These are phyloP conservation scores for Herpetomonas samuelpessoai DNA, from an alignment of 208 protist species.

Conservation along the genomic window DNA sequence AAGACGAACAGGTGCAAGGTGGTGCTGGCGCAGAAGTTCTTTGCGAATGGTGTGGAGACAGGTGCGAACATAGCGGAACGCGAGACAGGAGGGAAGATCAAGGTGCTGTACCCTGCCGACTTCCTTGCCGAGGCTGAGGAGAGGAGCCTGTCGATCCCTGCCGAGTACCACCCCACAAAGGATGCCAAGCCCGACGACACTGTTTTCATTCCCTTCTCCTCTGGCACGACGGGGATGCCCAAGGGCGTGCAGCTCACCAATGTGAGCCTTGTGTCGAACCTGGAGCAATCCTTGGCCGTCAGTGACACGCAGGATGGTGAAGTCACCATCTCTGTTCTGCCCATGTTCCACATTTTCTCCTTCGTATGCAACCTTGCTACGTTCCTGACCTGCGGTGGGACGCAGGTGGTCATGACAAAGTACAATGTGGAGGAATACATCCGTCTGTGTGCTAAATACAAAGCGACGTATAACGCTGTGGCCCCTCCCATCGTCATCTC, in stretches of 20 bases:
- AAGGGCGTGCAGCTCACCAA: slow-evolving; percentile 61
- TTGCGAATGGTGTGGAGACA: slow-evolving; percentile 9
- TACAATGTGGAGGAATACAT: slow-evolving; percentile 38
- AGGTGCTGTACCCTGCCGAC: slow-evolving; percentile 23
- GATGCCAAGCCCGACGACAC: slow-evolving; percentile 11
- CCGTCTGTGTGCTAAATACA: slow-evolving; percentile 27
- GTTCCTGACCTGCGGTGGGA: slow-evolving; percentile 8
- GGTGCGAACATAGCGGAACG: slow-evolving; percentile 15
- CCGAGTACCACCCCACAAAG: slow-evolving; percentile 5
- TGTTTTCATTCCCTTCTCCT: slow-evolving; percentile 25
- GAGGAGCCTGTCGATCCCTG: slow-evolving; percentile 15
- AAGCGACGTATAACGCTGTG: slow-evolving; percentile 25
- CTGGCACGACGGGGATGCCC: slow-evolving; percentile 22
- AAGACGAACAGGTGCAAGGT: slow-evolving; percentile 18
- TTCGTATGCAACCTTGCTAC: slow-evolving; percentile 28
- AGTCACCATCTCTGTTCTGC: slow-evolving; percentile 30
- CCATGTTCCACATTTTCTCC: slow-evolving; percentile 76
- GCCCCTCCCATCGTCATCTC: slow-evolving; percentile 53
- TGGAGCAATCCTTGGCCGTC: too few species aligned
- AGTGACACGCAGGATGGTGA: too few species aligned
- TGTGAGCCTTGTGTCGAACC: slow-evolving; percentile 9
- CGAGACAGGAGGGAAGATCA: slow-evolving; percentile 18
- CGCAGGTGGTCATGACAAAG: slow-evolving; percentile 22
- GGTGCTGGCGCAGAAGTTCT: slow-evolving; percentile 19
- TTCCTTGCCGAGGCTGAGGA: slow-evolving; percentile 18